Evolutionary conservation across 2,329 filamentous ascomycete species (phyloP), one percentile per base, ranked within the genome.

Genomic region (Ciborinia camelliae): DNA sequence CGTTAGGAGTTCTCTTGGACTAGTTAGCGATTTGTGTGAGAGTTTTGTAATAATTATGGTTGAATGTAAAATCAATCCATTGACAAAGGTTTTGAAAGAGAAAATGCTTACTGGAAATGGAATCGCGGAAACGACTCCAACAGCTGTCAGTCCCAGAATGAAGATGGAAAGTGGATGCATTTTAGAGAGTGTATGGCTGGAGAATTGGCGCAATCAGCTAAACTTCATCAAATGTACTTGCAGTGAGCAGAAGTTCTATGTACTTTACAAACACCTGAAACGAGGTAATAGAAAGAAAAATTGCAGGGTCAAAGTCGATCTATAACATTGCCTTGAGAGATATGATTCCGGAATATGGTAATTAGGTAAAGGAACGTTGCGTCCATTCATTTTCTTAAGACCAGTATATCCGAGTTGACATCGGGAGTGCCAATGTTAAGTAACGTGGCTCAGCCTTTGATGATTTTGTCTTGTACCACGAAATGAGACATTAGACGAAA

Each of bases 401-500:
- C 4, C 10, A 6, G 9, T n/a, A 15, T 1, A n/a, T 37, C 18
- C 39, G 26, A 57, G 18, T 43, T 43, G 53, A 43, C 20, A 30
- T 43, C 53, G 37, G 53, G 26, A 57, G 6, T 43, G 26, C 26
- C 23, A 43, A 8, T 57, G 10, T n/a, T 2, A 30, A 43, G 10
- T 57, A 30, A 41, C 20, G 26, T 15, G 9, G 26, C 14, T 30
- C 53, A 43, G 20, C 10, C 18, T 43, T 20, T 30, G 2, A n/a
- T 32, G 0, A 12, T 43, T 43, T 37, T 57, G 37, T 43, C 3
- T 32, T 32, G 26, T 43, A 57, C 28, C 5, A 43, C 26, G 2
- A 32, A 57, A 57, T 57, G 37, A 57, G 37, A 57, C 26, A 57
- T 57, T 26, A 43, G 53, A 57, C 37, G 53, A 57, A 23, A 57